These are phyloP conservation scores for Aspergillus sojae DNA, from an alignment of 2,329 filamentous ascomycete species.

Conservation along the genomic window DNA sequence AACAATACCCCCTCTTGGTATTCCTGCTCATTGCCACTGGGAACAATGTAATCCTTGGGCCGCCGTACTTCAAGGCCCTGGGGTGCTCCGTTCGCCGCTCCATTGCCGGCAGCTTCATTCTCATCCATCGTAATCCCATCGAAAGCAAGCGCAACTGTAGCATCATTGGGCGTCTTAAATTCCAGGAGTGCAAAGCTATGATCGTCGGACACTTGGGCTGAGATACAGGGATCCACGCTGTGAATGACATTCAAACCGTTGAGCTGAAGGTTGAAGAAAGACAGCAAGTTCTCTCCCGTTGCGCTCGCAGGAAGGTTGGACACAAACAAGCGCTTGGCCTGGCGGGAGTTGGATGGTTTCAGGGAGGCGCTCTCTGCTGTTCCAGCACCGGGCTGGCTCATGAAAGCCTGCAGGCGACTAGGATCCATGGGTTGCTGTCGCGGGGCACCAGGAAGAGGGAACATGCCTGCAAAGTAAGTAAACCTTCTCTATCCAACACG, in stretches of 20 bases:
- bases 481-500: not conserved
- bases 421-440: constrained; percentile 95
- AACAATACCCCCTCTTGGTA: constrained; percentile 78
- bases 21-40: constrained; percentile 70
- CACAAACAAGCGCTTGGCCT: constrained; percentile 88
- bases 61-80: constrained; percentile 72
- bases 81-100: constrained; percentile 56
- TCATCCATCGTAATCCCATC: constrained; percentile 89
- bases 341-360: constrained; percentile 89
- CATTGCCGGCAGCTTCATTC: constrained; percentile 52
- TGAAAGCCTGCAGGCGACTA: constrained; percentile 89
- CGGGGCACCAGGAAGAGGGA: constrained; percentile 92
- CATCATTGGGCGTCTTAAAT: constrained; percentile 83
- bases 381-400: constrained; percentile 80
- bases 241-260: constrained; percentile 95
- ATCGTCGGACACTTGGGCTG: constrained; percentile 79
- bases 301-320: constrained; percentile 75
- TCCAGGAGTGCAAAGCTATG: constrained; percentile 82
- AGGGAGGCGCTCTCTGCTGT: constrained; percentile 73
- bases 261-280: constrained; percentile 94
- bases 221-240: constrained; percentile 79
- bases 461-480: constrained; percentile 68
- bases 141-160: constrained; percentile 86
- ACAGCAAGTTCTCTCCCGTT: constrained; percentile 74
- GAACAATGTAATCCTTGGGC: constrained; percentile 97